Evolutionary conservation across 768 basidiomycete species (phyloP).

Genomic region (Gloeophyllum trabeum): DNA sequence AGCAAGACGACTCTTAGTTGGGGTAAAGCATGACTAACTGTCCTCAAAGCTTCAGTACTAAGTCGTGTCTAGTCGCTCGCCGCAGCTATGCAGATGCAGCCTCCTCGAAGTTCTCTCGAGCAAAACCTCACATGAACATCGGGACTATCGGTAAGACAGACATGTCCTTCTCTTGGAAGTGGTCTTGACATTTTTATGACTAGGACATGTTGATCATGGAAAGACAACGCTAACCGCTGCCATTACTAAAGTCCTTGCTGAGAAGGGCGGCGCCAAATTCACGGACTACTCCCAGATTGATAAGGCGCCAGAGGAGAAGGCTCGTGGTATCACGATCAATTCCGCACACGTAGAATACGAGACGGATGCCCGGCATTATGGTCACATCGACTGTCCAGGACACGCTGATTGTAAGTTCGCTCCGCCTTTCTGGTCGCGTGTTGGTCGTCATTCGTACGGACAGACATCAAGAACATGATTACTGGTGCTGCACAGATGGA

Average conservation of each 20-base stretch:
- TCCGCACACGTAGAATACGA: conserved; percentile 99
- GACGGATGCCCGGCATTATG: conserved; percentile 82
- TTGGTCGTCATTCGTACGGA: conserved; percentile 5
- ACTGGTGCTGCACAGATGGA: conserved; percentile 99
- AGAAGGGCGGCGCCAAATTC: conserved; percentile 68
- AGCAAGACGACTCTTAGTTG: too few species aligned
- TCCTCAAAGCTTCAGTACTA: too few species aligned
- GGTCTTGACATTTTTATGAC: not conserved
- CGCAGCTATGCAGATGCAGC: conserved; percentile 72
- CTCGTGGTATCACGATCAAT: conserved; percentile 98
- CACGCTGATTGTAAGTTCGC: conserved; percentile 79
- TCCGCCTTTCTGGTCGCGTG: conserved; percentile 5
- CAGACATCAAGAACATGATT: conserved; percentile 98
- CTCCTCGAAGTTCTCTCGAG: conserved; percentile 63
- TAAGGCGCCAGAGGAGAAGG: conserved; percentile 99
- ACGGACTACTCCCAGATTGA: conserved; percentile 97
- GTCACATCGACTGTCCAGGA: conserved; percentile 96
- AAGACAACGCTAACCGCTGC: conserved; percentile 96
- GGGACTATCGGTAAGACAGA: conserved; percentile 74
- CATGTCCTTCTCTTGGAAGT: not conserved
- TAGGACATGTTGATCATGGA: conserved; percentile 94
- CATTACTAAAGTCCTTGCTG: conserved; percentile 87
- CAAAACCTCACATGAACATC: conserved; percentile 91
- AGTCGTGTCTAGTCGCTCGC: conserved; percentile 30
- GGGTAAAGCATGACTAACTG: not conserved